A percentile compares a stretch with the other conserved stretches of the same genome.
Conservation (phyloP, 1,284 basidiomycete genomes). For the Xerocomus minutiporus region DNA sequence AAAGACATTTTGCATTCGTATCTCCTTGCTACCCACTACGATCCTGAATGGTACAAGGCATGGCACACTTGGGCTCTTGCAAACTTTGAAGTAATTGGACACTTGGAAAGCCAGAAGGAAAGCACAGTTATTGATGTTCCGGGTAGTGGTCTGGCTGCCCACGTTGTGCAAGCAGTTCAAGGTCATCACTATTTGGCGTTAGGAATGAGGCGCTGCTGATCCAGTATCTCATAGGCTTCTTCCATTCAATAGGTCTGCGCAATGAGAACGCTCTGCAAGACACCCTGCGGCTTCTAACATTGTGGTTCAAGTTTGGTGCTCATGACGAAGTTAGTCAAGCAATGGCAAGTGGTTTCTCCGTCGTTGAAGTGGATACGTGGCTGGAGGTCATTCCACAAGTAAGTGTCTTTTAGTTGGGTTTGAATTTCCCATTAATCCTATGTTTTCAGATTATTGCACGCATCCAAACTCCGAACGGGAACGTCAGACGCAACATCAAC, state of each 20-base stretch:
- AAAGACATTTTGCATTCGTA: constrained; percentile 84
- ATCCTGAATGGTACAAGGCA: constrained; percentile 95
- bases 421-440: neutral
- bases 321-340: constrained; percentile 89
- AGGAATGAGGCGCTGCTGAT: constrained; percentile 2
- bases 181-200: constrained; percentile 43
- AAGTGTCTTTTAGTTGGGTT: constrained; percentile 15
- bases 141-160: constrained; percentile 69
- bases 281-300: constrained; percentile 86
- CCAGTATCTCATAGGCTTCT: constrained; percentile 63
- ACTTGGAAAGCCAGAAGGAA: constrained; percentile 68
- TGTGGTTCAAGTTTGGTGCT: constrained; percentile 98
- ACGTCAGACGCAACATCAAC: constrained; percentile 89
- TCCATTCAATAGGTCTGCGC: constrained; percentile 89
- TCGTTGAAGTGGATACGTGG: constrained; percentile 97
- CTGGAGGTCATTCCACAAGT: constrained; percentile 97
- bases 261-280: constrained; percentile 95
- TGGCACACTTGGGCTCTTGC: constrained; percentile 99
- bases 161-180: constrained; percentile 94
- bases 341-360: constrained; percentile 84
- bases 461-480: constrained; percentile 89
- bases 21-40: constrained; percentile 85
- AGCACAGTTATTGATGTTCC: constrained; percentile 63
- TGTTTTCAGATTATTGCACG: constrained; percentile 86
- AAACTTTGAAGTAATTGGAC: constrained; percentile 92